Evolutionary conservation across 768 basidiomycete species (phyloP), one percentile per base, ranked within the genome.

Genomic region (Cystofilobasidium bisporidii): DNA sequence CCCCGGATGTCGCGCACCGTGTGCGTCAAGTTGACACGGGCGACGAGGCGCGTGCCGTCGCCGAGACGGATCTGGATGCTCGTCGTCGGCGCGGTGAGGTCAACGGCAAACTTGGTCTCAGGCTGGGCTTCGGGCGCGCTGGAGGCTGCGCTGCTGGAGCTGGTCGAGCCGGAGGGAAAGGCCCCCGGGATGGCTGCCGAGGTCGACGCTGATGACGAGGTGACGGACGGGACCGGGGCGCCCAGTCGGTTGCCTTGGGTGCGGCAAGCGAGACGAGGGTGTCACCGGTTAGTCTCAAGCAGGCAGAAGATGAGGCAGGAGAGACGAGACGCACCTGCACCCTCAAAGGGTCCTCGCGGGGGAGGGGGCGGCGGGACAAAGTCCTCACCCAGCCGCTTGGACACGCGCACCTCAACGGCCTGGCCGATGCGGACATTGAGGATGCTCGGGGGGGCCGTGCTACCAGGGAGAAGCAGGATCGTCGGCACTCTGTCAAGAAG

Each of bases 1-100:
- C 81, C 84, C 67, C 91, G 80, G 61, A 96, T 81, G 75, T 96
- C 91, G 22, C 83, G 81, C 2, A 96, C 86, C 0, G 88, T 94
- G 74, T 97, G 91, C 2, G 86, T 87, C 69, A 91, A 79, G 76
- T 98, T 98, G 87, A 94, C 89, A 63, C 89, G 81, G 53, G 84
- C 85, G 4, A 66, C 58, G 18, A 69, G 88, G 88, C 89, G 83
- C 22, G 90, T 88, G 12, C 94, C 94, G 77, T 94, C 92, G 14
- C 88, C 89, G 63, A 98, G 74, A 64, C 96, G 81, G 66, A 98
- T 83, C 79, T 97, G 96, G 15, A 98, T 81, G 76, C 85, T 89
- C 48, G 93, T 96, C 57, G 85, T 87, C 8, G 94, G 93, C 76
- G 82, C 80, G 20, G 79, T 82, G 76, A 84, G 83, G 74, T 98